phyloP scores from a whole-genome alignment of 306 rosid genomes.

The Lathyrus sativus region DNA sequence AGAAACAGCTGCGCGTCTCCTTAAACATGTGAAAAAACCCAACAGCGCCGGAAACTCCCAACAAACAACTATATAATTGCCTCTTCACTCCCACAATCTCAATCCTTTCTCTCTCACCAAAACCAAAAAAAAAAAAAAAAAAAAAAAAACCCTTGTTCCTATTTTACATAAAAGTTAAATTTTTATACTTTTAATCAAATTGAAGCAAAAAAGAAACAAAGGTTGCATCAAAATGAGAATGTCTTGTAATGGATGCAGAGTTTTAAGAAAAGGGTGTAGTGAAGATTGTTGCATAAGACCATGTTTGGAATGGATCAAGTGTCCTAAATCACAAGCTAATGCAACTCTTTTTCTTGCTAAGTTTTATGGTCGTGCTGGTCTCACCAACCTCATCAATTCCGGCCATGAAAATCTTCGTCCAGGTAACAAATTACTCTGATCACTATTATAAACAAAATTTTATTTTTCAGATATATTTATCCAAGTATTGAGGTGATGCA shows the following conservation, averaged over 20 bases:
- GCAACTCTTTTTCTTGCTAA: slow-evolving; percentile 94
- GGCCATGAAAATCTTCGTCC: slow-evolving; percentile 86
- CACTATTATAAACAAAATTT: no score
- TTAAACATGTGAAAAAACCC: slow-evolving; percentile 45
- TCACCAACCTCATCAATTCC: slow-evolving; percentile 87
- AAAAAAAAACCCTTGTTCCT: not conserved
- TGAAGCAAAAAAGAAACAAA: not conserved
- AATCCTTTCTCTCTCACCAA: not conserved
- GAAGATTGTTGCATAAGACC: slow-evolving; percentile 91
- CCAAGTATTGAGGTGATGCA: no score
- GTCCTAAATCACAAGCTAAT: slow-evolving; percentile 82
- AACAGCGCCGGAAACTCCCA: slow-evolving; percentile 47
- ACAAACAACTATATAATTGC: slow-evolving; percentile 34
- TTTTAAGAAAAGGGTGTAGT: slow-evolving; percentile 85
- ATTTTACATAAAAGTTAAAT: not conserved
- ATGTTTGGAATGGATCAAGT: slow-evolving; percentile 86
- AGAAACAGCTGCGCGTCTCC: slow-evolving; percentile 65
- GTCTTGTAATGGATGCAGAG: slow-evolving; percentile 95
- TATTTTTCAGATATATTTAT: no score
- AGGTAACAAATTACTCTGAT: slow-evolving; percentile 33
- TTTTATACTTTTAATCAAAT: not conserved
- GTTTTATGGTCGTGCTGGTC: slow-evolving; percentile 98
- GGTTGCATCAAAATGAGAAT: slow-evolving; percentile 66
- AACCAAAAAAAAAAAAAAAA: not conserved
- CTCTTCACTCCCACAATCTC: not conserved